phyloP scores from a whole-genome alignment of 2,329 filamentous ascomycete genomes.

The Aspergillus oerlinghausenensis region DNA sequence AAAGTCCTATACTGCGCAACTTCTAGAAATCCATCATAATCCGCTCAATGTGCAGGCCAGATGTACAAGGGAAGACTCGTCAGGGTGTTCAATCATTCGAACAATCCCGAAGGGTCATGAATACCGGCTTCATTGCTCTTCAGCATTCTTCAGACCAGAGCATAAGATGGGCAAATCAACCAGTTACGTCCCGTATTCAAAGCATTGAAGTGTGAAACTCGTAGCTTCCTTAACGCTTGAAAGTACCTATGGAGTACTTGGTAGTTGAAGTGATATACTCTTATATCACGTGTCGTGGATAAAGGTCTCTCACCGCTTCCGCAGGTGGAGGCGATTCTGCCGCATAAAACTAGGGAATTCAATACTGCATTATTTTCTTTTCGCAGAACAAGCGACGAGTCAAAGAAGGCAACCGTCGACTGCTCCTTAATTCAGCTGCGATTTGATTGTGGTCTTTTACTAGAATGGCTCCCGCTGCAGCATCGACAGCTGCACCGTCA shows the following conservation, averaged over 20 bases:
- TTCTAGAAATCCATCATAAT: background rate
- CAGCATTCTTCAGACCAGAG: background rate
- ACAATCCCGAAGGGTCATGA: background rate
- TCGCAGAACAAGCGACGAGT: conserved; percentile 3
- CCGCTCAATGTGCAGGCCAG: no score
- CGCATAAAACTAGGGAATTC: conserved; percentile 15
- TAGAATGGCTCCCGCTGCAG: conserved; percentile 9
- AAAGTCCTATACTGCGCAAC: background rate
- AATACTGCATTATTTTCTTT: conserved; percentile 6
- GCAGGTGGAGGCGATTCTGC: conserved; percentile 14
- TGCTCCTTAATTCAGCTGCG: background rate
- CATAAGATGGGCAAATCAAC: background rate
- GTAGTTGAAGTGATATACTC: background rate
- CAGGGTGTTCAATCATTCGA: background rate
- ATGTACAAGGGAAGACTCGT: background rate
- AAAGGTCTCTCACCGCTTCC: conserved; percentile 11
- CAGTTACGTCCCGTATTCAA: background rate
- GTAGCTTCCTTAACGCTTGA: background rate
- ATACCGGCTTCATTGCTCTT: background rate
- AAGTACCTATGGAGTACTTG: no score
- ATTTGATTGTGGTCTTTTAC: background rate
- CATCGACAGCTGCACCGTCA: conserved; percentile 19
- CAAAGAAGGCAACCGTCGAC: background rate
- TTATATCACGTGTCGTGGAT: background rate
- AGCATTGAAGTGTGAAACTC: background rate